Evolutionary conservation across 768 basidiomycete species (phyloP).

Genomic region (Boletus rubescentipes): DNA sequence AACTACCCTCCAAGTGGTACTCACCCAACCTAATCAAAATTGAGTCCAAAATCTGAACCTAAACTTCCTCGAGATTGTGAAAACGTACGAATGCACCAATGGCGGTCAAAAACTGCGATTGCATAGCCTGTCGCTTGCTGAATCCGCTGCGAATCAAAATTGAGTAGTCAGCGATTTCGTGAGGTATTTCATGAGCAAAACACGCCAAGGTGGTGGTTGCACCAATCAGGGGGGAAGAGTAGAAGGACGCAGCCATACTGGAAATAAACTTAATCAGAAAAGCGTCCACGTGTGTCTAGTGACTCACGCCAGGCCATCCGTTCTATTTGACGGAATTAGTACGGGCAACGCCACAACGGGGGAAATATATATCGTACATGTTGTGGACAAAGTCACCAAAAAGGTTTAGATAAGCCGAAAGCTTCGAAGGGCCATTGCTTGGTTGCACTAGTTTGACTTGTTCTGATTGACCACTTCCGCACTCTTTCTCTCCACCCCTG

Average conservation of each 20-base stretch:
- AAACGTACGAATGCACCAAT: conserved; percentile 80
- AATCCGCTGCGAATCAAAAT: conserved; percentile 89
- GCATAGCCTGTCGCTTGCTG: conserved; percentile 90
- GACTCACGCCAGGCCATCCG: conserved; percentile 88
- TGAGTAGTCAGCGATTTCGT: conserved; percentile 98
- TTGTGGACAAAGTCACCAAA: conserved; percentile 95
- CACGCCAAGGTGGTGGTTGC: conserved; percentile 95
- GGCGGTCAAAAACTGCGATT: conserved; percentile 88
- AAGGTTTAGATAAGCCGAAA: conserved; percentile 90
- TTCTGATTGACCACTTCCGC: conserved; percentile 22
- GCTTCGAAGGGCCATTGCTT: conserved; percentile 63
- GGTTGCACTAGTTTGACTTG: conserved; percentile 22
- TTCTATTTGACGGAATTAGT: conserved; percentile 44
- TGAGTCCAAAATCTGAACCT: conserved; percentile 18
- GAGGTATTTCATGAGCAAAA: conserved; percentile 93
- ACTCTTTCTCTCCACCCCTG: conserved; percentile 36
- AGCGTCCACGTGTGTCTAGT: conserved; percentile 1
- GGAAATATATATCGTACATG: conserved; percentile 50
- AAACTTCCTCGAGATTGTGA: conserved; percentile 7
- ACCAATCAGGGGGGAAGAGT: conserved; percentile 90
- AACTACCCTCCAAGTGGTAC: conserved; percentile 6
- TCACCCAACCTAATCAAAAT: conserved; percentile 37
- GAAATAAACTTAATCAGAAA: conserved; percentile 1
- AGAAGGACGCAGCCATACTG: conserved; percentile 96
- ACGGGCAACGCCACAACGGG: conserved; percentile 15